phyloP scores from a whole-genome alignment of 371 early-diverging fungal species.

The Zychaea mexicana region DNA sequence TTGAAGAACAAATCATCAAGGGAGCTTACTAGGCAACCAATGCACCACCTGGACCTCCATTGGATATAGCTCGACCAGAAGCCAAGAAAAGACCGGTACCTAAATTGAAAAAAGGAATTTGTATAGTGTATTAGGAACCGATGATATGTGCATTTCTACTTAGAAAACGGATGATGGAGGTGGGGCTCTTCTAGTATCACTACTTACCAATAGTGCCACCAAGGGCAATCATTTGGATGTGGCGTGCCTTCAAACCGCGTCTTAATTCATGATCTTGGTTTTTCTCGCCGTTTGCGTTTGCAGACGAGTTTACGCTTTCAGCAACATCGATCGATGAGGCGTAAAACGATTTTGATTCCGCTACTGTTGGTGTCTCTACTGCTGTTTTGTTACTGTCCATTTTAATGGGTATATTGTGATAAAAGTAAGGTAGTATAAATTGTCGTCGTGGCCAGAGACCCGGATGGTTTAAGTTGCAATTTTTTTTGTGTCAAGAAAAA shows the following conservation, averaged over 20 bases:
- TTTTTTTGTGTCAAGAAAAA: background rate
- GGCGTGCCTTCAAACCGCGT: constrained; percentile 55
- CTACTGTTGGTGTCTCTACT: background rate
- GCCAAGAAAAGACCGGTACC: constrained; percentile 90
- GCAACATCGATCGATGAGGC: constrained; percentile 28
- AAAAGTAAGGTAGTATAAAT: too few species aligned
- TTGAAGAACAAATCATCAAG: background rate
- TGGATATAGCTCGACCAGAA: constrained; percentile 74
- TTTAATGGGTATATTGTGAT: background rate
- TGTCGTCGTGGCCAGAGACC: constrained; percentile 1
- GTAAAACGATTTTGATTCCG: constrained; percentile 1
- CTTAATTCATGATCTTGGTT: constrained; percentile 17
- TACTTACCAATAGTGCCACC: too few species aligned
- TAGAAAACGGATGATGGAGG: too few species aligned
- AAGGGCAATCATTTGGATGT: constrained; percentile 65
- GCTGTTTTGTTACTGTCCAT: background rate
- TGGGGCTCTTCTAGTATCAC: too few species aligned
- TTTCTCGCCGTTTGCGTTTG: background rate
- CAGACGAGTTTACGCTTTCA: constrained; percentile 9
- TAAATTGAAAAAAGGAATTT: too few species aligned
- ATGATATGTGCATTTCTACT: too few species aligned
- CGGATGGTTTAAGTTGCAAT: background rate
- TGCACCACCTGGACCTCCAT: constrained; percentile 79
- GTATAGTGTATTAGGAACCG: too few species aligned
- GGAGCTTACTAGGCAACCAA: constrained; percentile 57